Evolutionary conservation across 2,329 filamentous ascomycete species (phyloP), one percentile per base, ranked within the genome.

Genomic region (Aspergillus carbonarius): DNA sequence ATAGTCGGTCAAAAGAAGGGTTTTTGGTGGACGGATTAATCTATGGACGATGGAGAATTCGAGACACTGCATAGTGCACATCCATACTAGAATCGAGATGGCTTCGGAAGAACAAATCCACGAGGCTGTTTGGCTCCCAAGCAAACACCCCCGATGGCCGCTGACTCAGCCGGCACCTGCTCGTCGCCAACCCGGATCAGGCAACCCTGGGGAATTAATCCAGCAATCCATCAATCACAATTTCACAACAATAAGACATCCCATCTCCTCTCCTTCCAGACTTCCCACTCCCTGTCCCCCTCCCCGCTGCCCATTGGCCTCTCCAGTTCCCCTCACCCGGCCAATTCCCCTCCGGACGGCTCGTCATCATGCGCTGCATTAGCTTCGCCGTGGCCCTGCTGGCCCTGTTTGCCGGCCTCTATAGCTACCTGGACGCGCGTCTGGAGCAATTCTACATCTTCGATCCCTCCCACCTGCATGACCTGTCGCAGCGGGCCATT

Each of bases 381-480:
- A 72, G 67, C 55, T 58, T 74, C 63, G 59, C 74, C 17, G 68
- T 74, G 44, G 59, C 72, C 54, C 64, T 75, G 58, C 63, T 76
- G 53, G 74, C 73, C 25, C 64, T 74, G 15, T 70, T 75, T 57
- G 67, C 72, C 37, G 72, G 72, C 47, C 57, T 75, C 47, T 75
- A 76, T 68, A 68, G 60, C 63, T 75, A 68, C 63, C 65, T 76
- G 56, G 69, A 76, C 56, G 67, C 73, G 61, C 73, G 73, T 49
- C 70, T 76, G 49, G 70, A 76, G 48, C 75, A 71, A 54, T 81
- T 93, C 80, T 95, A 92, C 82, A 85, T 95, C 74, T 93, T 96
- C 76, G 78, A 87, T 55, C 83, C 84, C 1, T 79, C 81, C 15
- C 82, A 91, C 61, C 82, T 96, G 60, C 85, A 91, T 71, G 82